Percentiles rank a stretch among this genome's conserved stretches.
These are phyloP conservation scores for Phytophthora cryptogea DNA, from an alignment of 352 stramenopile species.

Conservation along the genomic window DNA sequence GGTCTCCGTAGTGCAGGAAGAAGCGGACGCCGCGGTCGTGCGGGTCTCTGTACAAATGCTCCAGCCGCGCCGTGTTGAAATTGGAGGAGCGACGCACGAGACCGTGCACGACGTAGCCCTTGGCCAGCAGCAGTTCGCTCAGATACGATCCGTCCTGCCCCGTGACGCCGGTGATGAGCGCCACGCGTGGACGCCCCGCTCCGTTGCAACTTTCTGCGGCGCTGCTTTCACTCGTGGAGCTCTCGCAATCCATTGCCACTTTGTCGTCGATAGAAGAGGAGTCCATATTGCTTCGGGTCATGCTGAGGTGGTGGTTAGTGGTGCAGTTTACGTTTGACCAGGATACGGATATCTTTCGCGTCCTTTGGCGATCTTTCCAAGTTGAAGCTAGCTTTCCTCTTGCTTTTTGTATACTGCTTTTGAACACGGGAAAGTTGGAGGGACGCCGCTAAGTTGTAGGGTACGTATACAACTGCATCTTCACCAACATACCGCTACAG, in stretches of 20 bases:
- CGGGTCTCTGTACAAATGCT: constrained; percentile 97
- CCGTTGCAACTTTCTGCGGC: constrained; percentile 13
- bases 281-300: constrained; percentile 12
- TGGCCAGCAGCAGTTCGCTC: constrained; percentile 95
- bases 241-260: constrained; percentile 19
- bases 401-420: constrained; percentile 1
- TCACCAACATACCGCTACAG: background rate
- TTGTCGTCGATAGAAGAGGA: constrained; percentile 8
- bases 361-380: constrained; percentile 10
- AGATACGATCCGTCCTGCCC: constrained; percentile 99
- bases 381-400: constrained; percentile 20
- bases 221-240: constrained; percentile 24
- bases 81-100: constrained; percentile 97
- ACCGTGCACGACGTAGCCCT: constrained; percentile 95
- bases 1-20: constrained; percentile 99
- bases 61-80: constrained; percentile 99
- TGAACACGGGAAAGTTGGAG: constrained; percentile 4
- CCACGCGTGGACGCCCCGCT: constrained; percentile 44
- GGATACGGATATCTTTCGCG: constrained; percentile 29
- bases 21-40: constrained; percentile 93
- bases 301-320: background rate
- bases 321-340: constrained; percentile 10
- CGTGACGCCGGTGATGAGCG: constrained; percentile 98
- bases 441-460: background rate
- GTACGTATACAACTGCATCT: background rate